These are phyloP conservation scores for Macrolepiota dolichaula DNA, from an alignment of 768 basidiomycete species.

Conservation along the genomic window DNA sequence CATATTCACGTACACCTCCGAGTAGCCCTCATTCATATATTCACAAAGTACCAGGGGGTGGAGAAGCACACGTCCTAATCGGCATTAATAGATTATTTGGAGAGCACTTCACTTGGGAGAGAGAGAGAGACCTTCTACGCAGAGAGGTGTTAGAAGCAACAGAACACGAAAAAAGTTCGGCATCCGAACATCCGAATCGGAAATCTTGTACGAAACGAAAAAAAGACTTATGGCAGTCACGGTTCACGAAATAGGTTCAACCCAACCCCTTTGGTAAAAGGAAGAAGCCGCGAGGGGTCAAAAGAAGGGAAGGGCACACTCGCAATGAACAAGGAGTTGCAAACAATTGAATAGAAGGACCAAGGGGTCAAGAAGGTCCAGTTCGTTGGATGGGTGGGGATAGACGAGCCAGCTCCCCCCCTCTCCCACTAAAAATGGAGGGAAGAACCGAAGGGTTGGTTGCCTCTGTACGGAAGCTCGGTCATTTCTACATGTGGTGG, in stretches of 20 bases:
- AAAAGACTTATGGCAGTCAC: background rate
- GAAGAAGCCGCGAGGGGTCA: background rate
- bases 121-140: background rate
- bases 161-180: background rate
- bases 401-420: background rate
- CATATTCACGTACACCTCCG: background rate
- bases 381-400: background rate
- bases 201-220: background rate
- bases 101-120: background rate
- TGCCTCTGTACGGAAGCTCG: background rate
- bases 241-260: background rate
- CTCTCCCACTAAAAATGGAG: too few relatives aligned
- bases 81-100: background rate
- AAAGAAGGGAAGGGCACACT: background rate
- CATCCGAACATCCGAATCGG: constrained; percentile 13
- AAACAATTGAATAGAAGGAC: background rate
- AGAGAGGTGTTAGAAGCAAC: background rate
- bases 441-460: background rate
- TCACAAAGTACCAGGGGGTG: background rate
- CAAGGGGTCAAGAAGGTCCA: background rate
- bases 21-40: background rate
- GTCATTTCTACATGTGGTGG: background rate
- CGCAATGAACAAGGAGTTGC: background rate
- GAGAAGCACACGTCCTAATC: background rate
- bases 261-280: background rate